A percentile compares a stretch with the other conserved stretches of the same genome.
phyloP scores from a whole-genome alignment of 805 yeast species.

The Lipomyces orientalis region DNA sequence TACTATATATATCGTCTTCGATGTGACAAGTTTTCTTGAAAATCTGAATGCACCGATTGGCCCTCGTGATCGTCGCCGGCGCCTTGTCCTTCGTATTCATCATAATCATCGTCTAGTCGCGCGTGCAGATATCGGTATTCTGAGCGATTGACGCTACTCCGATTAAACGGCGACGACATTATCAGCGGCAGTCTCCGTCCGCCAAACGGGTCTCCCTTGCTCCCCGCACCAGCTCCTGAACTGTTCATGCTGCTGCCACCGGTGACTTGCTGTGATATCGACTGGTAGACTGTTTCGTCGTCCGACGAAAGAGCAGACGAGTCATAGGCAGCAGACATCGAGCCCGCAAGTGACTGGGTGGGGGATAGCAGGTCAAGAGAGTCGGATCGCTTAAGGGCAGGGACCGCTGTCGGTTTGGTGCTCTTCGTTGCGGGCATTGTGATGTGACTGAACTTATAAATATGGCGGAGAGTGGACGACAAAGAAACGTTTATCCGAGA shows the following conservation, averaged over 20 bases:
- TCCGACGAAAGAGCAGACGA: constrained; percentile 24
- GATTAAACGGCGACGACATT: constrained; percentile 22
- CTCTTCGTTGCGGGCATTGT: background rate
- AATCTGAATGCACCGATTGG: constrained; percentile 16
- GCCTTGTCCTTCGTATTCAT: constrained; percentile 2
- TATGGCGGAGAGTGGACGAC: background rate
- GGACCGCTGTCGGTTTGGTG: background rate
- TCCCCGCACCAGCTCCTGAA: background rate
- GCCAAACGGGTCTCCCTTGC: constrained; percentile 6
- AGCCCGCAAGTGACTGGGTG: constrained; percentile 33
- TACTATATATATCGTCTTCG: constrained; percentile 36
- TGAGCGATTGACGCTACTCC: constrained; percentile 32
- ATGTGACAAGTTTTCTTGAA: constrained; percentile 18
- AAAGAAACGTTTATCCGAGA: background rate
- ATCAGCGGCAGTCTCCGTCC: constrained; percentile 24
- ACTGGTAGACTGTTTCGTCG: constrained; percentile 24
- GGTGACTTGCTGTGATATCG: constrained; percentile 5
- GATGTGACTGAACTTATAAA: background rate
- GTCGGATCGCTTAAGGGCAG: constrained; percentile 30
- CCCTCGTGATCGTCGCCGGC: constrained; percentile 14
- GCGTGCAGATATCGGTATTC: constrained; percentile 35
- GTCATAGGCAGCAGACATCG: constrained; percentile 24
- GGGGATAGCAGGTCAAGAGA: constrained; percentile 36
- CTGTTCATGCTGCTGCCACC: constrained; percentile 14
- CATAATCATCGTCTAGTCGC: constrained; percentile 19